phyloP scores from a whole-genome alignment of 768 basidiomycete species.

The Trametes cingulata region DNA sequence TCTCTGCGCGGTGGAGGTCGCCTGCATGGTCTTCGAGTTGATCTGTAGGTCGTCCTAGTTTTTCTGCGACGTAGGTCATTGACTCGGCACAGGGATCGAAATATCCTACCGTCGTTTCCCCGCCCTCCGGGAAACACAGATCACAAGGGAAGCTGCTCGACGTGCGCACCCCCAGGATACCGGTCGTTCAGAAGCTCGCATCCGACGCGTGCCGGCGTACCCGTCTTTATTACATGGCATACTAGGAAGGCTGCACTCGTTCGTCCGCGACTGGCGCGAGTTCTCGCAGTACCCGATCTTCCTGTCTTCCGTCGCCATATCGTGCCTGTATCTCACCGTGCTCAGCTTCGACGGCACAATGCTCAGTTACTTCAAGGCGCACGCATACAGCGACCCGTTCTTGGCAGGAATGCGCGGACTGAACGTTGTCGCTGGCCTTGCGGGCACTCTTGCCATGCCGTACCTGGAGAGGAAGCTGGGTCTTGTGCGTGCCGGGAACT shows the following conservation, averaged over 20 bases:
- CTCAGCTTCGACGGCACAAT: conserved; percentile 54
- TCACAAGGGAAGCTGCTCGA: conserved; percentile 16
- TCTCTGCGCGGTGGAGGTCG: conserved; percentile 36
- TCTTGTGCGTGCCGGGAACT: conserved; percentile 47
- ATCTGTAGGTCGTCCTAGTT: conserved; percentile 26
- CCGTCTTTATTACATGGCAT: not conserved
- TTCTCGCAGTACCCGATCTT: conserved; percentile 42
- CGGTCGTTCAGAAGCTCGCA: not conserved
- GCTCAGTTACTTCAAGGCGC: conserved; percentile 50
- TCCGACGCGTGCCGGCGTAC: not conserved
- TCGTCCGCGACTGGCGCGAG: conserved; percentile 38
- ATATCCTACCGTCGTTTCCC: conserved; percentile 43
- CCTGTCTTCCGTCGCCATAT: conserved; percentile 43
- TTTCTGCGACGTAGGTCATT: too few relatives aligned
- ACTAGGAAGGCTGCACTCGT: not conserved
- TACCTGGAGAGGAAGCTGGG: conserved; percentile 44
- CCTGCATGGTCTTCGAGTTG: conserved; percentile 43
- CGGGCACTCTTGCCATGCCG: conserved; percentile 48
- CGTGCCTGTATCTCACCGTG: conserved; percentile 46
- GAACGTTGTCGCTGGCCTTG: conserved; percentile 46
- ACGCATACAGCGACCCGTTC: conserved; percentile 46
- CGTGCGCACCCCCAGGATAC: not conserved
- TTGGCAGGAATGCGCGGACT: conserved; percentile 51
- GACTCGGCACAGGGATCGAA: conserved; percentile 32
- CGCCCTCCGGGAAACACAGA: conserved; percentile 32